phyloP scores from a whole-genome alignment of 345 rosid genomes.

The rapeseed (Brassica napus) region DNA sequence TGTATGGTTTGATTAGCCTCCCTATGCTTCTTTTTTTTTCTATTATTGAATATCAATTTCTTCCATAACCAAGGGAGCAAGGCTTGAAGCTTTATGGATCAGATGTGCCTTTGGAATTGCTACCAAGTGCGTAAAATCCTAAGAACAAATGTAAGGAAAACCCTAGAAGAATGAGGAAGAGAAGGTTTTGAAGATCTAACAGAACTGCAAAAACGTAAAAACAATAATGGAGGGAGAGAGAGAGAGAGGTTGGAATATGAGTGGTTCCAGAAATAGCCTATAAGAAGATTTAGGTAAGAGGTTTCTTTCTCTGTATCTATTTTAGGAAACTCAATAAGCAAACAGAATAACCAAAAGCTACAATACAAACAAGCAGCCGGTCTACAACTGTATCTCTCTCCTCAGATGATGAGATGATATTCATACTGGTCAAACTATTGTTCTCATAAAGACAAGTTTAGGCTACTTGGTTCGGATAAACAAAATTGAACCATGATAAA shows the following conservation, averaged over 20 bases:
- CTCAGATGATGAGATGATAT: no score
- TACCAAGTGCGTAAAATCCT: neutral
- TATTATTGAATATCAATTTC: neutral
- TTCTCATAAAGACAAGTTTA: no score
- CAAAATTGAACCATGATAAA: neutral
- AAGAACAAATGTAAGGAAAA: neutral
- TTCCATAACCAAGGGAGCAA: constrained; percentile 3
- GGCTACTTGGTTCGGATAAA: neutral
- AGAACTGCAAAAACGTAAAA: neutral
- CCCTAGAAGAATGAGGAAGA: neutral
- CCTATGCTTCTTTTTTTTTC: constrained; percentile 10
- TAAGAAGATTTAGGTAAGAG: neutral
- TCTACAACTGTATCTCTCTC: no score
- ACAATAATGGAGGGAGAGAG: neutral
- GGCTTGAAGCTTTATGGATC: constrained; percentile 6
- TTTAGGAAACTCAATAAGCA: neutral
- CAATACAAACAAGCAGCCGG: neutral
- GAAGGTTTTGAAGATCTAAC: neutral
- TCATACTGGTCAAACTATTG: no score
- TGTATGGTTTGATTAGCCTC: constrained; percentile 13
- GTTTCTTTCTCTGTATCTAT: neutral
- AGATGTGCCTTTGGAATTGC: neutral
- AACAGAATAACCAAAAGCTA: neutral
- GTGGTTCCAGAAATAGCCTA: neutral
- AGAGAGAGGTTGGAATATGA: neutral